Evolutionary conservation across 2,329 filamentous ascomycete genomes (phyloP).

Genomic region (Phaeoacremonium minimum): DNA sequence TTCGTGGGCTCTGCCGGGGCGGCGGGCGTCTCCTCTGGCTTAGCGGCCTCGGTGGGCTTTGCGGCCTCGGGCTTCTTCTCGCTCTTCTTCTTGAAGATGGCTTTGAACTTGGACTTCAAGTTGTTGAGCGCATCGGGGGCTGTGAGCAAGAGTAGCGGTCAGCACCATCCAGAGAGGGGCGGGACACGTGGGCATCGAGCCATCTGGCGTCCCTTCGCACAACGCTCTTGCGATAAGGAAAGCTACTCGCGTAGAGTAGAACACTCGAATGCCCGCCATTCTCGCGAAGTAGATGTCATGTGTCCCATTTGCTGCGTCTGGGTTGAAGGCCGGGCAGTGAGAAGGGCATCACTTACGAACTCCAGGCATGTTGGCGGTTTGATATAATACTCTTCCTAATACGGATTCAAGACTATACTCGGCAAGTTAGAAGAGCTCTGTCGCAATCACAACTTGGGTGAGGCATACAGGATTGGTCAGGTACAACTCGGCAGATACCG

Average conservation of each 20-base stretch:
- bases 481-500: too few species aligned
- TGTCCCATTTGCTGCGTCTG: too few species aligned
- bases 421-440: too few species aligned
- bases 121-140: constrained; percentile 48
- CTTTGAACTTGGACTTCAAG: constrained; percentile 52
- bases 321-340: constrained; percentile 2
- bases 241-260: constrained; percentile 3
- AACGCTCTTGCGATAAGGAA: background rate
- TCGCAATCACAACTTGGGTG: too few species aligned
- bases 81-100: constrained; percentile 44
- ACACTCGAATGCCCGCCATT: too few species aligned
- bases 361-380: constrained; percentile 41
- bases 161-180: constrained; percentile 11
- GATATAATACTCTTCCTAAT: too few species aligned
- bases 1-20: constrained; percentile 27
- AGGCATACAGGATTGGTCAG: too few species aligned
- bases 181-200: background rate
- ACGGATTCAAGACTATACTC: too few species aligned
- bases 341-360: constrained; percentile 37
- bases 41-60: constrained; percentile 17
- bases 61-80: constrained; percentile 23
- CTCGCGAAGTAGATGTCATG: too few species aligned
- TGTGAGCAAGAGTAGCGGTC: constrained; percentile 17
- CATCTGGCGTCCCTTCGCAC: background rate
- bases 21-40: constrained; percentile 20